phyloP scores from a whole-genome alignment of 2,329 filamentous ascomycete genomes.

The Stemphylium vesicarium region DNA sequence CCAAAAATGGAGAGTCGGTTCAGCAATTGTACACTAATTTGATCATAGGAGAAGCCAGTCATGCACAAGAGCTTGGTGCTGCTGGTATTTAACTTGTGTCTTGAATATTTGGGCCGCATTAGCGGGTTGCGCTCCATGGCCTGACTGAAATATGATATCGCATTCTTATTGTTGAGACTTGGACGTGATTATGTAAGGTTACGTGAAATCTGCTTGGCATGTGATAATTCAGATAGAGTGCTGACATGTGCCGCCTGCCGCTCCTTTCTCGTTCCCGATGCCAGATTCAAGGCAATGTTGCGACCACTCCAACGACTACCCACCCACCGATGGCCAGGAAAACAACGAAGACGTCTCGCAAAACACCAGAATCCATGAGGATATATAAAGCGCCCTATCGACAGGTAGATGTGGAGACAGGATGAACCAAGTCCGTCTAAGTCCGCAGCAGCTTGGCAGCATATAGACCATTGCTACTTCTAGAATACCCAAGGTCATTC shows the following conservation, averaged over 20 bases:
- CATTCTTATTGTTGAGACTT: background rate
- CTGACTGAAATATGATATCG: conserved; percentile 6
- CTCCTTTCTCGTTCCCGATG: too few relatives aligned
- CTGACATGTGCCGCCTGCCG: background rate
- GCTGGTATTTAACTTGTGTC: conserved; percentile 4
- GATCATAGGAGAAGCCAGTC: conserved; percentile 1
- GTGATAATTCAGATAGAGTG: background rate
- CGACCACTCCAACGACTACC: too few relatives aligned
- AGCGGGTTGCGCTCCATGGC: background rate
- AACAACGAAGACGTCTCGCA: too few relatives aligned
- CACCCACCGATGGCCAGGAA: too few relatives aligned
- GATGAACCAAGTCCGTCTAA: background rate
- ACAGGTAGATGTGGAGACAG: background rate
- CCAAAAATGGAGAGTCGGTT: conserved; percentile 6
- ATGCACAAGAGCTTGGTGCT: conserved; percentile 1
- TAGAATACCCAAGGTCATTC: too few relatives aligned
- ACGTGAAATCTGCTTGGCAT: background rate
- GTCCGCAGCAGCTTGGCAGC: background rate
- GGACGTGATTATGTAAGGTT: background rate
- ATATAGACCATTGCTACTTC: too few relatives aligned
- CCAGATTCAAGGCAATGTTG: too few relatives aligned
- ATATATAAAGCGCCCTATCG: too few relatives aligned
- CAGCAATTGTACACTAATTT: conserved; percentile 17
- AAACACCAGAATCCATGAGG: too few relatives aligned
- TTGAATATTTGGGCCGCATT: conserved; percentile 7